Evolutionary conservation across 2,329 filamentous ascomycete species (phyloP).

Genomic region (Sclerotinia glacialis): DNA sequence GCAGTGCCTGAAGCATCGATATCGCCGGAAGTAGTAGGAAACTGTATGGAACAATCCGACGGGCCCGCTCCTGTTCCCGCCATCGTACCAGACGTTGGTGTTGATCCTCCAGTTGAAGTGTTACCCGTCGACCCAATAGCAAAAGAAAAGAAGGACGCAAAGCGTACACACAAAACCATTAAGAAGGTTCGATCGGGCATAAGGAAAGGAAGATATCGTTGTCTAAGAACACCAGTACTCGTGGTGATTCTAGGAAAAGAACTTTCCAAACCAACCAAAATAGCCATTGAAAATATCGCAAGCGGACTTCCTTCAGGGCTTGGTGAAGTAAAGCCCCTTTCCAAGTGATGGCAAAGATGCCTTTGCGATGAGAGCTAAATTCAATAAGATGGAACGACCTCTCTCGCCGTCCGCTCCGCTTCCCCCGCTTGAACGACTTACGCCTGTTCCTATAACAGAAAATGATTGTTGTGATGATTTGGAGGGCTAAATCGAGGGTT

Average conservation of each 20-base stretch:
- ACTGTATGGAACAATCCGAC: constrained; percentile 13
- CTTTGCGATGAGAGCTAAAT: constrained; percentile 13
- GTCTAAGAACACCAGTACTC: constrained; percentile 25
- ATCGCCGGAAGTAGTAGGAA: neutral
- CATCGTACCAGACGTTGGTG: constrained; percentile 10
- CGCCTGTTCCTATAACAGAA: neutral
- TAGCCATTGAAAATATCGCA: constrained; percentile 18
- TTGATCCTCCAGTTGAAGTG: neutral
- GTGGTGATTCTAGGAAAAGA: constrained; percentile 24
- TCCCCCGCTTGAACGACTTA: neutral
- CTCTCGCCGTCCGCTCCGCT: neutral
- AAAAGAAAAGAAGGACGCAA: constrained; percentile 1
- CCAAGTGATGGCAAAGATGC: constrained; percentile 8
- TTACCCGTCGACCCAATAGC: neutral
- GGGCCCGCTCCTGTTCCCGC: constrained; percentile 10
- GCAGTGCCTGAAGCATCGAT: neutral
- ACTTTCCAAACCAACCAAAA: constrained; percentile 24
- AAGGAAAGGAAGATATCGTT: constrained; percentile 16
- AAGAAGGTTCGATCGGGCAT: constrained; percentile 19
- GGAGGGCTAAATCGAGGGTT: neutral
- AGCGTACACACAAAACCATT: constrained; percentile 13
- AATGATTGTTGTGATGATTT: neutral
- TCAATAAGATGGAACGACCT: constrained; percentile 12
- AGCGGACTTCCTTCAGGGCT: constrained; percentile 13
- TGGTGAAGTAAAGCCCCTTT: constrained; percentile 12